Evolutionary conservation across 2,329 filamentous ascomycete genomes (phyloP).

Genomic region (Fusarium clavum): DNA sequence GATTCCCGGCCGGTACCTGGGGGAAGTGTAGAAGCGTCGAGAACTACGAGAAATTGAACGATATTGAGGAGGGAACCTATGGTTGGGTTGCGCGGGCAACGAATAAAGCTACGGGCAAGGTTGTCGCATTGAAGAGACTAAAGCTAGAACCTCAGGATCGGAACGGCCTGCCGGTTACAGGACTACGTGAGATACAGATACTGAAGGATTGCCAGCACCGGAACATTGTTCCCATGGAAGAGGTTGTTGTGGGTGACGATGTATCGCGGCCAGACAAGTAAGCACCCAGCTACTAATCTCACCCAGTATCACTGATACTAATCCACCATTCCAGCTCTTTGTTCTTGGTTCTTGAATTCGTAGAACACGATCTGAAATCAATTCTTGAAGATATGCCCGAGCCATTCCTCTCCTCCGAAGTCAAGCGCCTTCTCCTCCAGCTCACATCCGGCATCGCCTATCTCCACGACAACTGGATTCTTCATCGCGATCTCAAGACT

Average conservation of each 20-base stretch:
- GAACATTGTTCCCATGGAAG: constrained; percentile 84
- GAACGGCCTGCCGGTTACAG: constrained; percentile 87
- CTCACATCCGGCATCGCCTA: constrained; percentile 83
- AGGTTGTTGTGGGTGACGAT: constrained; percentile 83
- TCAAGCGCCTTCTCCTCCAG: constrained; percentile 89
- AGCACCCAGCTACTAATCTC: constrained; percentile 42
- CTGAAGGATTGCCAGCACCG: constrained; percentile 81
- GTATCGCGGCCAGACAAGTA: constrained; percentile 65
- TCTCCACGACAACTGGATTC: constrained; percentile 89
- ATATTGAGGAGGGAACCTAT: constrained; percentile 97
- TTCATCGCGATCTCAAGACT: constrained; percentile 94
- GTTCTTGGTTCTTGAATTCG: constrained; percentile 95
- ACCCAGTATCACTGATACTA: constrained; percentile 13
- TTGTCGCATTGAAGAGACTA: constrained; percentile 93
- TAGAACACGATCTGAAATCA: constrained; percentile 96
- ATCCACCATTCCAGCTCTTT: constrained; percentile 66
- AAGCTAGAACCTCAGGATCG: constrained; percentile 86
- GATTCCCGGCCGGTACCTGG: constrained; percentile 77
- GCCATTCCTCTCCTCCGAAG: constrained; percentile 90
- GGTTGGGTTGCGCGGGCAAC: constrained; percentile 90
- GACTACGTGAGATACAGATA: constrained; percentile 92
- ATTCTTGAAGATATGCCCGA: constrained; percentile 94
- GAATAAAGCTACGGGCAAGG: constrained; percentile 76
- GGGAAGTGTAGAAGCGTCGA: constrained; percentile 80
- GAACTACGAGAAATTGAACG: constrained; percentile 91